These are phyloP conservation scores for Neofusicoccum cordaticola DNA, from an alignment of 2,329 filamentous ascomycete species.

Conservation along the genomic window DNA sequence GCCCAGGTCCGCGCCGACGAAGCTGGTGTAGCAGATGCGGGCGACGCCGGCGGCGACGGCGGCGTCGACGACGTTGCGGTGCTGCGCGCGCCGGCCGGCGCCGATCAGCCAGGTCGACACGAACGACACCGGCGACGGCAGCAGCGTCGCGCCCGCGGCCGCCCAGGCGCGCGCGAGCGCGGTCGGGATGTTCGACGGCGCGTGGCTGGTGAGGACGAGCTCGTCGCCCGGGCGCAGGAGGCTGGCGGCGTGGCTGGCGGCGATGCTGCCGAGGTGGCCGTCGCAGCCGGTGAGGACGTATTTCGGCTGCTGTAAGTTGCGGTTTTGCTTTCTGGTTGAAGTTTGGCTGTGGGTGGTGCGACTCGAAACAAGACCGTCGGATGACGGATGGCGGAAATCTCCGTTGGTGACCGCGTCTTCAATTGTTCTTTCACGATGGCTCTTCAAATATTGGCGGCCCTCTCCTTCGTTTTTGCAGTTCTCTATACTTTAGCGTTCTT, in stretches of 20 bases:
- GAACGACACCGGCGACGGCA: not conserved
- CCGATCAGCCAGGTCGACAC: slow-evolving; percentile 4
- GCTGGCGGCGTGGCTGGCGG: not conserved
- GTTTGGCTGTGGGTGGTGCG: too few species aligned
- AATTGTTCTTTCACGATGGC: too few species aligned
- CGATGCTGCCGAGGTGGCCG: not conserved
- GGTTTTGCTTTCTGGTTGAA: too few species aligned
- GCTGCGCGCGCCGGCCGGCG: not conserved
- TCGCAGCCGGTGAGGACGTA: slow-evolving; percentile 1
- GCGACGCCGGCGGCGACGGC: not conserved
- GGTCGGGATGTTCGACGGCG: not conserved
- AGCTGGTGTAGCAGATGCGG: slow-evolving; percentile 5
- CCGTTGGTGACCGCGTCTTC: too few species aligned
- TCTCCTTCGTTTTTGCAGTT: too few species aligned
- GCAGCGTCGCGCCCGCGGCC: not conserved
- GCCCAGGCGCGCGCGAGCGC: not conserved
- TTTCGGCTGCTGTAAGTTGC: not conserved
- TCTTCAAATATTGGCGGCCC: too few species aligned
- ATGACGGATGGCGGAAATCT: too few species aligned
- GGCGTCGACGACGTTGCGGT: not conserved
- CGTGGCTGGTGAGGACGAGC: not conserved
- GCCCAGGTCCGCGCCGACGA: not conserved
- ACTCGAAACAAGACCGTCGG: too few species aligned
- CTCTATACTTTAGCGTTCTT: too few species aligned
- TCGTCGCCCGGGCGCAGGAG: not conserved